phyloP scores from a whole-genome alignment of 495 filamentous ascomycete species.

The Aspergillus taichungensis region DNA sequence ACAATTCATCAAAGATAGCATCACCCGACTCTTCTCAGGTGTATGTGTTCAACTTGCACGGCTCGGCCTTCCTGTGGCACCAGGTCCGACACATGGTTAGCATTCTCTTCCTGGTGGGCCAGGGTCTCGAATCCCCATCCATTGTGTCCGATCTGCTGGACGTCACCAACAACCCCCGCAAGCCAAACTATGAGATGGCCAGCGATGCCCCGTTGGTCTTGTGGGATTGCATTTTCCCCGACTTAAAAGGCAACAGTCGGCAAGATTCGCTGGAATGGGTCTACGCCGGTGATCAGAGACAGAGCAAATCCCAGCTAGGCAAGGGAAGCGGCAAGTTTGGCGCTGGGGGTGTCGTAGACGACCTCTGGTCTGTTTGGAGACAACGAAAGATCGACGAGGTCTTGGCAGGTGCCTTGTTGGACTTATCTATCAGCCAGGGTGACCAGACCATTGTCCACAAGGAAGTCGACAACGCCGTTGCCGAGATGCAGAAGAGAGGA shows the following conservation, averaged over 20 bases:
- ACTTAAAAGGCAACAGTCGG: slow-evolving; percentile 34
- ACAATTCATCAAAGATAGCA: slow-evolving; percentile 9
- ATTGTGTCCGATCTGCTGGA: slow-evolving; percentile 68
- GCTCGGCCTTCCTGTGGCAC: slow-evolving; percentile 96
- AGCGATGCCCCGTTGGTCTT: slow-evolving; percentile 80
- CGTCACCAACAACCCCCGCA: slow-evolving; percentile 53
- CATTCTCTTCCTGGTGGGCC: slow-evolving; percentile 83
- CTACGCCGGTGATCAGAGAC: slow-evolving; percentile 52
- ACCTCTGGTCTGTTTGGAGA: slow-evolving; percentile 75
- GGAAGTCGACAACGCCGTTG: slow-evolving; percentile 15
- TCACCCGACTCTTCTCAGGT: slow-evolving; percentile 46
- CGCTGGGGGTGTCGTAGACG: slow-evolving; percentile 56
- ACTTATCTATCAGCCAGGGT: slow-evolving; percentile 48
- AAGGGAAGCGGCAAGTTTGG: slow-evolving; percentile 50
- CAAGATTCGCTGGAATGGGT: slow-evolving; percentile 71
- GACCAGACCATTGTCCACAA: slow-evolving; percentile 17
- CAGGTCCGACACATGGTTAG: slow-evolving; percentile 89
- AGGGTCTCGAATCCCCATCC: slow-evolving; percentile 70
- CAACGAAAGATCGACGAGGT: slow-evolving; percentile 83
- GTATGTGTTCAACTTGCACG: slow-evolving; percentile 78
- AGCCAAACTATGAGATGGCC: slow-evolving; percentile 84
- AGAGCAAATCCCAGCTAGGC: slow-evolving; percentile 19
- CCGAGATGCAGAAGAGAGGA: slow-evolving; percentile 26
- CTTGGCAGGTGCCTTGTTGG: slow-evolving; percentile 58
- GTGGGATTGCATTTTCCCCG: slow-evolving; percentile 89